Evolutionary conservation across 345 rosid genomes (phyloP).

Genomic region (Salix exigua): DNA sequence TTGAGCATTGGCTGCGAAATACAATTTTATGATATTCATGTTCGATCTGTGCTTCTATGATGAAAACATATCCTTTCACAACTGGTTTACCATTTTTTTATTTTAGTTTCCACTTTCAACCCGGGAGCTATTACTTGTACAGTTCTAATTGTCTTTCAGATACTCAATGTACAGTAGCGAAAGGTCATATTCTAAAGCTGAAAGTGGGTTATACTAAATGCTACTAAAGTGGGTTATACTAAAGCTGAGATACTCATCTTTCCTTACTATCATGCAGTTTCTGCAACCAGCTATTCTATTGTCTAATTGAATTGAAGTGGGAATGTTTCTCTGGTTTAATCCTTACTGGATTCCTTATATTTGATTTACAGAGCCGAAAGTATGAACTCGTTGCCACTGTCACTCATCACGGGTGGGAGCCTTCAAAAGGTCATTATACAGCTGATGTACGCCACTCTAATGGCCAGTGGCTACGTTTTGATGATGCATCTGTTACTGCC

Average conservation of each 20-base stretch:
- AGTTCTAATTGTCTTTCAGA: neutral
- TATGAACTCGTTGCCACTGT: constrained; percentile 89
- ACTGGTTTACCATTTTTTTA: neutral
- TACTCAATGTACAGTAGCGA: neutral
- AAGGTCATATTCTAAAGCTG: neutral
- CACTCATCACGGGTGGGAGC: constrained; percentile 91
- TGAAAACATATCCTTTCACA: neutral
- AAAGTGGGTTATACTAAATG: neutral
- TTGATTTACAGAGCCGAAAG: constrained; percentile 56
- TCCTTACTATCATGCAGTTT: neutral
- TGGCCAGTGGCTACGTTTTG: constrained; percentile 79
- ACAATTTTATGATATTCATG: neutral
- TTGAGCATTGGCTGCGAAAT: neutral
- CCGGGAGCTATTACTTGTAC: neutral
- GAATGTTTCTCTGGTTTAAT: neutral
- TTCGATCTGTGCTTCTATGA: neutral
- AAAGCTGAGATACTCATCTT: neutral
- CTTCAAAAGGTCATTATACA: constrained; percentile 91
- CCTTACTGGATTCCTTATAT: constrained; percentile 4
- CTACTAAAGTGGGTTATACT: neutral
- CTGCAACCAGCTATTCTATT: neutral
- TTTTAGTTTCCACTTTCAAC: neutral
- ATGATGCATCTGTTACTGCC: constrained; percentile 70
- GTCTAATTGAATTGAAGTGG: neutral
- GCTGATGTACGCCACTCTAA: constrained; percentile 67